Evolutionary conservation across 768 basidiomycete species (phyloP).

Genomic region (Trametes cubensis): DNA sequence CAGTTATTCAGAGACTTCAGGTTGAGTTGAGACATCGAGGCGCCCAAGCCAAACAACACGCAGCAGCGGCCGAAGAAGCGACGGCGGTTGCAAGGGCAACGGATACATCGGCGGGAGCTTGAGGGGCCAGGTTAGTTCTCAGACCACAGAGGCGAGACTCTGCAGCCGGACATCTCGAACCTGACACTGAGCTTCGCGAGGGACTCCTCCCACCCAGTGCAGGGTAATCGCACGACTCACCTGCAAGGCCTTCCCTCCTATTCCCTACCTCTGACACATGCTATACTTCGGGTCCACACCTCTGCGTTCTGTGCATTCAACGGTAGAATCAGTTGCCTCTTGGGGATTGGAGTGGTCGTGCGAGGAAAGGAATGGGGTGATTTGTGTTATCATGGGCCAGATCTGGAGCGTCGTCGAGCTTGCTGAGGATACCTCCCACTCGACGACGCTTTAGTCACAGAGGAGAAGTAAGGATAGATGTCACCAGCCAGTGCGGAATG

Average conservation of each 20-base stretch:
- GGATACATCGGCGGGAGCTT: no score
- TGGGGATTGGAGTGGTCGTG: neutral
- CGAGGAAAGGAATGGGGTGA: neutral
- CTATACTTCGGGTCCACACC: neutral
- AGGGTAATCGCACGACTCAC: conserved; percentile 7
- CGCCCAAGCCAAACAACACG: no score
- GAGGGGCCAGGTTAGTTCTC: no score
- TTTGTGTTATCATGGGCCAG: neutral
- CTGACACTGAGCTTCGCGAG: conserved; percentile 32
- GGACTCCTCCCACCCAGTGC: conserved; percentile 33
- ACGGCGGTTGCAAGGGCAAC: no score
- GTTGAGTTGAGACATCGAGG: no score
- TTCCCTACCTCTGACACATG: neutral
- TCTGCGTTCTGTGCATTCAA: no score
- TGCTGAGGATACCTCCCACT: conserved; percentile 24
- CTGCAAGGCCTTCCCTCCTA: neutral
- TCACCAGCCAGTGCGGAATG: neutral
- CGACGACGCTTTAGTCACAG: neutral
- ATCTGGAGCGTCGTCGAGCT: conserved; percentile 5
- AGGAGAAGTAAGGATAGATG: no score
- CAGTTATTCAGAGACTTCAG: no score
- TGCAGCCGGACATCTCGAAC: neutral
- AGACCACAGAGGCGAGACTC: neutral
- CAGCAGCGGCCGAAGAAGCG: no score
- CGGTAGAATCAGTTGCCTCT: neutral